Percentiles rank a stretch among this genome's conserved stretches.
phyloP scores from a whole-genome alignment of 169 alveolate genomes.

The Theileria annulata region DNA sequence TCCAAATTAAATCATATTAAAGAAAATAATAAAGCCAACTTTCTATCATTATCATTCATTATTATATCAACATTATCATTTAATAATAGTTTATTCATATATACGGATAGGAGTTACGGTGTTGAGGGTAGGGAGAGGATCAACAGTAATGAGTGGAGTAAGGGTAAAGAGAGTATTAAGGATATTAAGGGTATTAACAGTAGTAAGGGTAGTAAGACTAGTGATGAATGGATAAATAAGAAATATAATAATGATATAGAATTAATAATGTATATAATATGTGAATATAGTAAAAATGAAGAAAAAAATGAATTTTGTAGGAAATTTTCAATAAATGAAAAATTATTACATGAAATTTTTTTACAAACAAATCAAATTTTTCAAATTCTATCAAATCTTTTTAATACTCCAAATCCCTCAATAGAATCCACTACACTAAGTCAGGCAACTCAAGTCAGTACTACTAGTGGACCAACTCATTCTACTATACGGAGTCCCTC shows the following conservation, averaged over 20 bases:
- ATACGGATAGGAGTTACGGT: neutral
- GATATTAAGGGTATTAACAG: neutral
- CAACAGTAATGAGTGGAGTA: neutral
- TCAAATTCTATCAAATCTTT: constrained; percentile 22
- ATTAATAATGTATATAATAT: constrained; percentile 32
- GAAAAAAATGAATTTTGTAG: constrained; percentile 17
- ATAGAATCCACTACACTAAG: neutral
- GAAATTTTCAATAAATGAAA: constrained; percentile 19
- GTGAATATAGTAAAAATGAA: constrained; percentile 15
- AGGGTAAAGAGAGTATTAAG: neutral
- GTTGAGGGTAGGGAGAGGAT: neutral
- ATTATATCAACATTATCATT: constrained; percentile 42
- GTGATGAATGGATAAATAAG: neutral
- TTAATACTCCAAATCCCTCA: no score
- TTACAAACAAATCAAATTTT: constrained; percentile 54
- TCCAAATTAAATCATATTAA: neutral
- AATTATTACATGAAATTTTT: constrained; percentile 37
- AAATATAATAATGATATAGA: constrained; percentile 41
- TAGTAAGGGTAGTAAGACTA: neutral
- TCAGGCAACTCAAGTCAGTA: no score
- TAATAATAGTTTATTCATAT: neutral
- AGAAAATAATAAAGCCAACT: neutral
- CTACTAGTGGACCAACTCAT: no score
- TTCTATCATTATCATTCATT: constrained; percentile 26
- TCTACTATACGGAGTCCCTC: no score